Percentiles rank a stretch among this genome's conserved stretches.
phyloP scores from a whole-genome alignment of 352 stramenopile species.

The Pythium grandisporangium region DNA sequence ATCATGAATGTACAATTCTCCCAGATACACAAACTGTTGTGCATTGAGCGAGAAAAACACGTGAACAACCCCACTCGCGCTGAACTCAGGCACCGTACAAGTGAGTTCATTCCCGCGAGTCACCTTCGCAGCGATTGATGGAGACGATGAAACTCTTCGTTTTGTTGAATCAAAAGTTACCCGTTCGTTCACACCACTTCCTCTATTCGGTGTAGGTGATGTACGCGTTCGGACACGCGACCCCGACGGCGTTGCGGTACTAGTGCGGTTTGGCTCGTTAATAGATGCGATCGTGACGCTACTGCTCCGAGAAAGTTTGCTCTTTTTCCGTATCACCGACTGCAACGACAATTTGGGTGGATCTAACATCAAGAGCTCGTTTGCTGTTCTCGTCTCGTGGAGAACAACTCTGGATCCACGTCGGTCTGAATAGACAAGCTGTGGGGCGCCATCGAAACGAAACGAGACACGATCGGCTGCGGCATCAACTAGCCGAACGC shows the following conservation, averaged over 20 bases:
- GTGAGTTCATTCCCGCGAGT: slow-evolving; percentile 34
- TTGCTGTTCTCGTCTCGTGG: slow-evolving; percentile 30
- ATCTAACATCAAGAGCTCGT: slow-evolving; percentile 31
- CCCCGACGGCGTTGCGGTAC: slow-evolving; percentile 4
- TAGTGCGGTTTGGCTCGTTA: slow-evolving; percentile 17
- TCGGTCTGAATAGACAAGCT: slow-evolving; percentile 29
- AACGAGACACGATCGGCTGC: slow-evolving; percentile 42
- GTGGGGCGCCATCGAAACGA: slow-evolving; percentile 35
- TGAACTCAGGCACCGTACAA: slow-evolving; percentile 48
- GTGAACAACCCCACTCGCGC: slow-evolving; percentile 18
- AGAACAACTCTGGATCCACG: slow-evolving; percentile 37
- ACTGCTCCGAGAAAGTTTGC: slow-evolving; percentile 48
- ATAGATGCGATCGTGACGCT: slow-evolving; percentile 28
- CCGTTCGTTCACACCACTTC: no score
- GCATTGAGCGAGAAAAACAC: slow-evolving; percentile 65
- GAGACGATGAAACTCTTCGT: slow-evolving; percentile 1
- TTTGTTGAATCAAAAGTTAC: no score
- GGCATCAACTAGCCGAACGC: slow-evolving; percentile 34
- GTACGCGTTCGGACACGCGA: no score
- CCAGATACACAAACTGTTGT: slow-evolving; percentile 63
- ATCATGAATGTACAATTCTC: slow-evolving; percentile 42
- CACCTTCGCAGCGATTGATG: slow-evolving; percentile 45
- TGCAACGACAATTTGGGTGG: slow-evolving; percentile 26
- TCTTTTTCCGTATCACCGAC: slow-evolving; percentile 28
- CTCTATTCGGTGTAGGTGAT: no score